Evolutionary conservation across 805 yeast genomes (phyloP).

Genomic region (Zygosaccharomyces lentus): DNA sequence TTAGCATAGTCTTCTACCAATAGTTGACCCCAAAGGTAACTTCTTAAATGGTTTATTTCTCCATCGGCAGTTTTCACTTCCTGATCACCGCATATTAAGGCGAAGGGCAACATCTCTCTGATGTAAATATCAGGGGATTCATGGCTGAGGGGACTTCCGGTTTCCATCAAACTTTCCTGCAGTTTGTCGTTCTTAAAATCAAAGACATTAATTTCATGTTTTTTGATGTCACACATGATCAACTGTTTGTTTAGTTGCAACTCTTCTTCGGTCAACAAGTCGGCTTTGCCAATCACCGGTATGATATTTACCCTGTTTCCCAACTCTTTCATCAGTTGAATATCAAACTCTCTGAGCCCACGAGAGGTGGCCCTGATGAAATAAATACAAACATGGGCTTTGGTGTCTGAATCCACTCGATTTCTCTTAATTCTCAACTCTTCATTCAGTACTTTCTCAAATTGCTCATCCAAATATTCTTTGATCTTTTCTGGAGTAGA

Average conservation of each 20-base stretch:
- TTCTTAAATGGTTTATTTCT: conserved; percentile 44
- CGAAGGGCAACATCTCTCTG: conserved; percentile 54
- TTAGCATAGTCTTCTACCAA: conserved; percentile 52
- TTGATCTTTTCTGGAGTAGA: conserved; percentile 46
- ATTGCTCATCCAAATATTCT: conserved; percentile 63
- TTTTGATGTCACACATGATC: conserved; percentile 52
- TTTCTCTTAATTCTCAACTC: conserved; percentile 72
- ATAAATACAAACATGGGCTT: conserved; percentile 76
- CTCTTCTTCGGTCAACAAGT: conserved; percentile 67
- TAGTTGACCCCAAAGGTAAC: conserved; percentile 67
- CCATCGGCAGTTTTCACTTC: conserved; percentile 26
- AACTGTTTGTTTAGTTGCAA: conserved; percentile 48
- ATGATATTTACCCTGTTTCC: conserved; percentile 74
- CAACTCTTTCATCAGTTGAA: conserved; percentile 62
- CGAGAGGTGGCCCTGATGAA: conserved; percentile 62
- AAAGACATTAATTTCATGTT: conserved; percentile 59
- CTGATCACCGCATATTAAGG: conserved; percentile 57
- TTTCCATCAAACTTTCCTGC: conserved; percentile 28
- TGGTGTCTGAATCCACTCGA: conserved; percentile 67
- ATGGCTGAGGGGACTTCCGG: conserved; percentile 24
- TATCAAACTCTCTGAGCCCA: conserved; percentile 47
- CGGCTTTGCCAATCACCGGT: conserved; percentile 80
- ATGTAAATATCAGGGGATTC: conserved; percentile 32
- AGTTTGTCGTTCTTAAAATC: conserved; percentile 62
- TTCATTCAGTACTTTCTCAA: conserved; percentile 66